Conservation (phyloP, 345 rosid species). For the Aethionema arabicum region DNA sequence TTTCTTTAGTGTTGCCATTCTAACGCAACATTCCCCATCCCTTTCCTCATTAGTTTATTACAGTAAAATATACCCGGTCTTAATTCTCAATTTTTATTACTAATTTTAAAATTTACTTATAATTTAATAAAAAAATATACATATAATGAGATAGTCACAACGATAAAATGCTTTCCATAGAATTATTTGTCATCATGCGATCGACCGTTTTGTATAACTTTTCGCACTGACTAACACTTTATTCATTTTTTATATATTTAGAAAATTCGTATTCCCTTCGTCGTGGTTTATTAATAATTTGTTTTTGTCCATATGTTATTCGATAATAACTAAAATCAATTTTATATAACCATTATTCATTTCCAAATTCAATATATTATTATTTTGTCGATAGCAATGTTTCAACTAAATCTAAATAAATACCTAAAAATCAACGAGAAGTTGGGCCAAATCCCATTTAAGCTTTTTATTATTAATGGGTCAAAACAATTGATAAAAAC, state of each 20-base stretch:
- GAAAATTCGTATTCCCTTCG: neutral
- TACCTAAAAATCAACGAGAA: conserved; percentile 20
- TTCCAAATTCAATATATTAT: neutral
- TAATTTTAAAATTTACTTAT: no score
- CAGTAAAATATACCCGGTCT: no score
- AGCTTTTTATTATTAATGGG: conserved; percentile 13
- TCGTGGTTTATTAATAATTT: conserved; percentile 27
- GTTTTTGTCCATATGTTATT: conserved; percentile 24
- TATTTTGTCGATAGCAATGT: conserved; percentile 35
- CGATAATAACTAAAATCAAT: neutral
- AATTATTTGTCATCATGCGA: neutral
- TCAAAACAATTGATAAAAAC: conserved; percentile 16
- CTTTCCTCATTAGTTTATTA: neutral
- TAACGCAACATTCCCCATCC: conserved; percentile 26
- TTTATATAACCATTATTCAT: conserved; percentile 9
- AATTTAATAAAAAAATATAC: no score
- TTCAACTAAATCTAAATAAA: conserved; percentile 26
- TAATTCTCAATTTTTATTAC: no score
- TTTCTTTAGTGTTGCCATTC: conserved; percentile 12
- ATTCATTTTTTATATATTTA: neutral
- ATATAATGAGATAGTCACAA: no score
- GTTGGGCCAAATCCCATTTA: conserved; percentile 27
- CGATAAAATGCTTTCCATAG: no score
- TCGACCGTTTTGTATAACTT: conserved; percentile 10
- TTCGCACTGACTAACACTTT: conserved; percentile 24